Conservation (phyloP, 306 rosid genomes). For the Carpinus fangiana region DNA sequence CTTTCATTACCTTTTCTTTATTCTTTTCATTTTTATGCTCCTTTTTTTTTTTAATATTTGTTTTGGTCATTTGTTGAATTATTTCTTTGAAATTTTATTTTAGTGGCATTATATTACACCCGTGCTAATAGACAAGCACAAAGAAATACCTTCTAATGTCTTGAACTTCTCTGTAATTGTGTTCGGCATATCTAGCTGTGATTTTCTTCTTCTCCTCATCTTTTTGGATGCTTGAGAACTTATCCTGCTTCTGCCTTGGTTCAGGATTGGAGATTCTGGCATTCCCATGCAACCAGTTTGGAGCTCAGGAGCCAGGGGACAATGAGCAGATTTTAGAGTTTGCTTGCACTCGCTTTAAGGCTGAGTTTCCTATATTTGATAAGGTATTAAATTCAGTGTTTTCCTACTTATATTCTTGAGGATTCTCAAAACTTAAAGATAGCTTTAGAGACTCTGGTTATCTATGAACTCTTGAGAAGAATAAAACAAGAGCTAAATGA, state of each 20-base stretch:
- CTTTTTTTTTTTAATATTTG: not conserved
- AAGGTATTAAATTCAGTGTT: constrained; percentile 51
- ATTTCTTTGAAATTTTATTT: not conserved
- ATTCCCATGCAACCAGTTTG: constrained; percentile 97
- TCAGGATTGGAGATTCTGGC: constrained; percentile 91
- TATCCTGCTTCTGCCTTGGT: not conserved
- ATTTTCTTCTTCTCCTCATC: not conserved
- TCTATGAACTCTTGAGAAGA: not conserved
- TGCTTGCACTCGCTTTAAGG: constrained; percentile 95
- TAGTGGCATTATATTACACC: not conserved
- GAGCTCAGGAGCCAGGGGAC: constrained; percentile 92
- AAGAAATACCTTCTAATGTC: not conserved
- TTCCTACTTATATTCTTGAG: not conserved
- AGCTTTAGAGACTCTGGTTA: not conserved
- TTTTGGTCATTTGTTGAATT: not conserved
- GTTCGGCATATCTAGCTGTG: not conserved
- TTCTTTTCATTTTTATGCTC: not conserved
- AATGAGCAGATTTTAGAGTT: constrained; percentile 79
- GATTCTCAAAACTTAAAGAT: not conserved
- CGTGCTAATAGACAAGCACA: not conserved
- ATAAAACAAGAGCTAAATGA: not conserved
- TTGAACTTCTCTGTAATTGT: not conserved
- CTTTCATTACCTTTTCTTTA: constrained; percentile 7
- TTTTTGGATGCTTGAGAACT: not conserved
- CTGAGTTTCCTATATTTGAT: constrained; percentile 87